Base-by-base conservation (phyloP, 1,284 basidiomycete genomes). In the Tylopilus microsporus region DNA sequence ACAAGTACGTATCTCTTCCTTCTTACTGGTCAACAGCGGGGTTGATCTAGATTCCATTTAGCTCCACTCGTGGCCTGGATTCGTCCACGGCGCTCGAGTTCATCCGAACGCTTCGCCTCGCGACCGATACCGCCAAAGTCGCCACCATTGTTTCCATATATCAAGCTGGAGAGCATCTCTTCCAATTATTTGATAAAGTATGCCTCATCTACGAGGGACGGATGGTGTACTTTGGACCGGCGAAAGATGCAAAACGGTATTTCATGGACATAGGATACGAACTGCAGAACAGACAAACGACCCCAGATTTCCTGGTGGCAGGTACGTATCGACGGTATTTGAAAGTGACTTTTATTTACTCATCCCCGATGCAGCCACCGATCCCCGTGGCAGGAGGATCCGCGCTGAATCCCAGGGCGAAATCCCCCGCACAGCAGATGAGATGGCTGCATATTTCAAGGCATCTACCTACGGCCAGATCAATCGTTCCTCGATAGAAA, bases 61-160 rank as follows among this genome's bases (percentile, higher is more conserved):
- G 82, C 61, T 81, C 84, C 3, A 86, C 85, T 0, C 80, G 85
- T 42, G 88, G 90, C 60, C 77, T 92, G 36, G 89, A 91, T 68
- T 78, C 87, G 4, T 81, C 81, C 36, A 90, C 85, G 0, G 87
- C 88, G 0, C 75, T 90, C 19, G 82, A 85, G 67, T 87, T 83
- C 62, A 79, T 80, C 59, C 79, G 78, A 46, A 76, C 81, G 11
- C 73, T 91, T 42, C 82, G 86, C 5, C 76, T 82, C 9, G 74
- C 81, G 12, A 83, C 85, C 1, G 81, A 89, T 65, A 70, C 84
- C 15, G 71, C 76, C 12, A 71, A 73, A 21, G 72, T 76, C 30
- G 76, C 84, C 2, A 83, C 82, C 19, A 75, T 89, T 56, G 83
- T 86, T 30, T 82, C 84, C 0, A 79, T 89, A 50, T 89, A 89